Base-by-base conservation (phyloP, 805 yeast genomes). In the Candida nonsorbophila region DNA sequence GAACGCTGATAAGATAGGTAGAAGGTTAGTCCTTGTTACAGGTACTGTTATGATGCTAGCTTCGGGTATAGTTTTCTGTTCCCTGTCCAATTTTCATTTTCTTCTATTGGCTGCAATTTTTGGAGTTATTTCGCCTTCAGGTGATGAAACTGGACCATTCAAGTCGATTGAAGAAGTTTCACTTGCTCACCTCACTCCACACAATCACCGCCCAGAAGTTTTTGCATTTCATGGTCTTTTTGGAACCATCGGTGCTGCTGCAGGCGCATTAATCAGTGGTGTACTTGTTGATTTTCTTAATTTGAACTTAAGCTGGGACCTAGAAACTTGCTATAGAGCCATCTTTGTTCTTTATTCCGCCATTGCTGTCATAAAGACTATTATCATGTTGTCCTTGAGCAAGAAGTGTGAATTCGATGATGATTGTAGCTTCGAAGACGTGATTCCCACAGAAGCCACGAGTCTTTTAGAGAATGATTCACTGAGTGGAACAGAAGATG, bases 61-160 rank as follows among this genome's bases (percentile, higher is more conserved):
- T 0, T 69, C 92, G 12, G 94, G 95, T 1, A 27, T 72, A 1
- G 67, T 72, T 1, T 86, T 86, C 50, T 72, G 79, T n/a, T 55
- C 58, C 14, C 61, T 65, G 36, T 63, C 72, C 19, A 72, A 72
- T 40, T 84, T 64, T 49, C 47, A 56, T 39, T 38, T 80, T 1
- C 59, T 86, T 22, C 56, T 86, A 13, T 14, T 66, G 2, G 92
- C 92, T 6, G 92, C 95, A 2, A 71, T 84, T 2, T 34, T 84
- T 17, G 95, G 95, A 1, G 95, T 86, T 11, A 82, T 86, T 6
- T 83, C 94, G 2, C 92, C 95, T 2, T 76, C 85, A 16, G 94
- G 95, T 14, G 87, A 80, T 45, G 95, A 86, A 47, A 84, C 88
- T 0, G 95, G 95, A 0, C 95, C 95, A 0, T 86, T 86, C 53